Evolutionary conservation across 2,329 filamentous ascomycete genomes (phyloP), one percentile per base, ranked within the genome.

Genomic region (Xylariaceae sp.): DNA sequence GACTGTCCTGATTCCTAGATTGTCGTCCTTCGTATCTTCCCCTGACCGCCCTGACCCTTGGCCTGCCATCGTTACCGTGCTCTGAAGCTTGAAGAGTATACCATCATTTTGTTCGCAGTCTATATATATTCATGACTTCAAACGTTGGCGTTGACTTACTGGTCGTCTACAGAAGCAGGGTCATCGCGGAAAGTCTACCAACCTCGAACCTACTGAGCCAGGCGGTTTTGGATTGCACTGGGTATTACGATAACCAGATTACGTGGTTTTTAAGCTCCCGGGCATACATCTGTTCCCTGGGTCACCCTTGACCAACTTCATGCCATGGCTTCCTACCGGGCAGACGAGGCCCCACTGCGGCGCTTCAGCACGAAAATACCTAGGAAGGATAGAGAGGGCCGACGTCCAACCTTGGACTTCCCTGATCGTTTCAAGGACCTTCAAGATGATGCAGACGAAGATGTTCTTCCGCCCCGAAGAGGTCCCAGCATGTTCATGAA

Each of bases 401-500:
- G 70, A 43, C 69, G 63, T 2, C 69, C 72, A 2, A 72, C 72
- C 12, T 73, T 78, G 71, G 74, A 80, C 54, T 73, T 83, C 5
- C 80, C 80, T 12, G 80, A 81, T 21, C 76, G 74, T 16, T 68
- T 84, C 36, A 76, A 74, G 64, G 74, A 77, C 44, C 62, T 68
- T 41, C 75, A 71, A 58, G 78, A 77, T 52, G 74, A 80, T 54
- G 72, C 72, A 30, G 77, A 80, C 43, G 76, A 81, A 61, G 76
- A 79, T 36, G 71, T 77, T 41, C 61, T 74, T 43, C 70, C 71
- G 4, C 70, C 75, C 2, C 68, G 64, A 8, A 74, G 76, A 53
- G 73, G 72, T 36, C 71, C 74, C 13, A 74, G 77, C 58, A 75
- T 80, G 68, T 78, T 80, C 54, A 76, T 83, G 72, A 89, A 91